phyloP scores from a whole-genome alignment of 2,329 filamentous ascomycete species.

The Penicillium griseofulvum region DNA sequence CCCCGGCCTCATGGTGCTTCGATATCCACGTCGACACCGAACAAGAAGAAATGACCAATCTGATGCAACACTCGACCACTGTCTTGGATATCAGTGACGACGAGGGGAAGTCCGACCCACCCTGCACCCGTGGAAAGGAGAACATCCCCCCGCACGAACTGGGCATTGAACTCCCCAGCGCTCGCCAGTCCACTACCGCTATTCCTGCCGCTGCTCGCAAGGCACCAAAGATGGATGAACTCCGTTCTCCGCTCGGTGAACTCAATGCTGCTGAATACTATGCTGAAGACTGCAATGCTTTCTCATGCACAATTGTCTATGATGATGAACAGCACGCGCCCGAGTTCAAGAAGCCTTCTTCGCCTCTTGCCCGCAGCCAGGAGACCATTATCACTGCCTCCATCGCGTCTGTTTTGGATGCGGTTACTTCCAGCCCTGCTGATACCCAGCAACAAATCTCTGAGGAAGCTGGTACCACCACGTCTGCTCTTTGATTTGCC shows the following conservation, averaged over 20 bases:
- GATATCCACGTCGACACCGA: conserved; percentile 91
- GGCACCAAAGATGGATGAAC: conserved; percentile 62
- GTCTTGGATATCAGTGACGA: conserved; percentile 87
- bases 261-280: conserved; percentile 68
- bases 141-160: conserved; percentile 71
- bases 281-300: conserved; percentile 62
- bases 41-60: conserved; percentile 85
- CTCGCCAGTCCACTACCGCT: conserved; percentile 18
- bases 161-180: conserved; percentile 60
- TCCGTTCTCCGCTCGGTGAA: conserved; percentile 65
- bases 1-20: conserved; percentile 68
- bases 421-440: conserved; percentile 30
- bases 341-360: conserved; percentile 16
- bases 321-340: conserved; percentile 51
- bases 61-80: conserved; percentile 86
- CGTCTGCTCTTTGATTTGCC: neutral
- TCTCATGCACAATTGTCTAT: conserved; percentile 61
- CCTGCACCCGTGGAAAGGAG: conserved; percentile 76
- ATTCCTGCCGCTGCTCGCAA: conserved; percentile 32
- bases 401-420: conserved; percentile 27
- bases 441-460: conserved; percentile 37
- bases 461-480: neutral
- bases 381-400: conserved; percentile 20
- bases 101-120: conserved; percentile 56
- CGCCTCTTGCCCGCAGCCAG: conserved; percentile 4